Evolutionary conservation across 2,329 filamentous ascomycete species (phyloP).

Genomic region (Colletotrichum navitas): DNA sequence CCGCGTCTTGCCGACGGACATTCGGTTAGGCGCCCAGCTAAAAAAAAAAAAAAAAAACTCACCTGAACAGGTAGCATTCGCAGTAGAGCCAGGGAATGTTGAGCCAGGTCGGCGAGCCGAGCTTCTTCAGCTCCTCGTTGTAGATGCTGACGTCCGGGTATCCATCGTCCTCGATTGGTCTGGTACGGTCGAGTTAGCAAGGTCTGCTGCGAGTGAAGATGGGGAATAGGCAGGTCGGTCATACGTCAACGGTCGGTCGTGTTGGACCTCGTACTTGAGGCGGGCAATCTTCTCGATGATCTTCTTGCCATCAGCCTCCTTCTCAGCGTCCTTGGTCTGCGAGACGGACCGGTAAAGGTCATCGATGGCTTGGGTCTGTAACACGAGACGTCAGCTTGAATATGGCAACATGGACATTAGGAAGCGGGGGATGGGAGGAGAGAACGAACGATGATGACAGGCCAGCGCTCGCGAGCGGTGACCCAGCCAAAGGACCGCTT

Average conservation of each 20-base stretch:
- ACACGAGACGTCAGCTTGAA: slow-evolving; percentile 43
- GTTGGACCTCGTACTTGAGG: slow-evolving; percentile 95
- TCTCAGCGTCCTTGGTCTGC: slow-evolving; percentile 70
- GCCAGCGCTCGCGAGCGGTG: slow-evolving; percentile 91
- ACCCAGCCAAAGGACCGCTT: slow-evolving; percentile 87
- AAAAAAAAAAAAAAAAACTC: slow-evolving; percentile 39
- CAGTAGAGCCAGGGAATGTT: slow-evolving; percentile 88
- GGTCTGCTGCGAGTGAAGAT: background rate
- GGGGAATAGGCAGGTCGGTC: slow-evolving; percentile 44
- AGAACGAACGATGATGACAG: slow-evolving; percentile 83
- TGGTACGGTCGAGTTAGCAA: slow-evolving; percentile 50
- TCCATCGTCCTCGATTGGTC: slow-evolving; percentile 82
- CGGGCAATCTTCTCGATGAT: slow-evolving; percentile 83
- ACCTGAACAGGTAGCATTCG: slow-evolving; percentile 95
- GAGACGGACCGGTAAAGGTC: slow-evolving; percentile 85
- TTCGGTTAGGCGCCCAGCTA: background rate
- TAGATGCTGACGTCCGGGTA: slow-evolving; percentile 81
- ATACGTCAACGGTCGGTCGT: slow-evolving; percentile 84
- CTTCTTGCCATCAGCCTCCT: slow-evolving; percentile 83
- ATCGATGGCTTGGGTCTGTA: slow-evolving; percentile 89
- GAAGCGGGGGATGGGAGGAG: background rate
- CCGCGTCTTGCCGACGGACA: background rate
- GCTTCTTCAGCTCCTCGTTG: slow-evolving; percentile 84
- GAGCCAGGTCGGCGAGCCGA: slow-evolving; percentile 84
- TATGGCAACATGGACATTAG: background rate